These are phyloP conservation scores for Globisporangium iwayamae DNA, from an alignment of 352 stramenopile species.

Conservation along the genomic window DNA sequence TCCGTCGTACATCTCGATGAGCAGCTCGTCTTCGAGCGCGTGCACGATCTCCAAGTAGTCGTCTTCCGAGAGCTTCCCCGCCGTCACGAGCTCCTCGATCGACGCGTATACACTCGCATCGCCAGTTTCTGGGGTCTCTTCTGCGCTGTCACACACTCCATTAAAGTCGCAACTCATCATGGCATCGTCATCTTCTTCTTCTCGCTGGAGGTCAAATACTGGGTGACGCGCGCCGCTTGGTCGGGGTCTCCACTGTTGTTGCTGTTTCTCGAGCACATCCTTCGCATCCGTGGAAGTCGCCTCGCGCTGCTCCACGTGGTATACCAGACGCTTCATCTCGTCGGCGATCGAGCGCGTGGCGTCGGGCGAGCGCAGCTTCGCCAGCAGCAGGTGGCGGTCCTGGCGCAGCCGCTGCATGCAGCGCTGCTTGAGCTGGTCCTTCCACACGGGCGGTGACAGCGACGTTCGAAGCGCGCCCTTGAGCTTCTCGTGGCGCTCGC, in stretches of 20 bases:
- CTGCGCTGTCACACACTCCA: not conserved
- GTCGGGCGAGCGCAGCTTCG: slow-evolving; percentile 54
- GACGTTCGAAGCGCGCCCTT: slow-evolving; percentile 33
- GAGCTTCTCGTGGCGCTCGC: slow-evolving; percentile 16
- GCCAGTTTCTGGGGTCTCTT: not conserved
- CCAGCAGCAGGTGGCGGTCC: slow-evolving; percentile 57
- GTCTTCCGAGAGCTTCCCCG: slow-evolving; percentile 52
- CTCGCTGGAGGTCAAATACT: slow-evolving; percentile 32
- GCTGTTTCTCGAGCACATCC: not conserved
- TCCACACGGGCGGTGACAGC: slow-evolving; percentile 68
- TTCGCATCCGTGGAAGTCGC: not conserved
- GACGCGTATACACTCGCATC: slow-evolving; percentile 25
- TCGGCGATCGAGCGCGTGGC: slow-evolving; percentile 44
- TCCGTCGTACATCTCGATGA: slow-evolving; percentile 29
- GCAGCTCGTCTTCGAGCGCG: slow-evolving; percentile 64
- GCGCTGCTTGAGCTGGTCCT: slow-evolving; percentile 69
- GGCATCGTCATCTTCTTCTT: slow-evolving; percentile 9
- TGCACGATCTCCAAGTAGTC: slow-evolving; percentile 80
- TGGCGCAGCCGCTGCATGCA: slow-evolving; percentile 67
- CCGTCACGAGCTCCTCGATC: slow-evolving; percentile 61
- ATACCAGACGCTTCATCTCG: slow-evolving; percentile 62
- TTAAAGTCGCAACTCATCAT: not conserved
- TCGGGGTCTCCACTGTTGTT: not conserved
- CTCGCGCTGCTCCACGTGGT: slow-evolving; percentile 29
- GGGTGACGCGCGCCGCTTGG: slow-evolving; percentile 18